Conservation (phyloP, 495 filamentous ascomycete species). For the Penicillium steckii region DNA sequence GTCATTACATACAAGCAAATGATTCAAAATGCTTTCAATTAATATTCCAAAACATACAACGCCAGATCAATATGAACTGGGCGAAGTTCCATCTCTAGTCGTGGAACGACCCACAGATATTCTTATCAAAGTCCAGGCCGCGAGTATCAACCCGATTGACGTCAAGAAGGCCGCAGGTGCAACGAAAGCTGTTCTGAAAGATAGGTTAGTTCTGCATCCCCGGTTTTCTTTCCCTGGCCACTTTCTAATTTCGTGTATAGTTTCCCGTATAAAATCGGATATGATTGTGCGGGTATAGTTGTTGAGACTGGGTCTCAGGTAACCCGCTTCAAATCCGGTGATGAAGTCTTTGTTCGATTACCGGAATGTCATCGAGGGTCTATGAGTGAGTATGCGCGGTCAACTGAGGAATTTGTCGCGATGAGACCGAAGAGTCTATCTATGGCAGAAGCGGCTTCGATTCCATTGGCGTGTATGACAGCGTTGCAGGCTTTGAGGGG, state of each 20-base stretch:
- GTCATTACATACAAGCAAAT: background rate
- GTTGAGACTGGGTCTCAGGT: constrained; percentile 41
- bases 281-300: constrained; percentile 49
- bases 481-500: constrained; percentile 42
- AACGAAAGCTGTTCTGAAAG: constrained; percentile 29
- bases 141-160: constrained; percentile 48
- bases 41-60: constrained; percentile 37
- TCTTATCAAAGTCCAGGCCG: constrained; percentile 51
- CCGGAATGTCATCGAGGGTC: constrained; percentile 29
- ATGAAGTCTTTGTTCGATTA: constrained; percentile 48
- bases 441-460: constrained; percentile 42
- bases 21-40: constrained; percentile 45
- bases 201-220: constrained; percentile 15
- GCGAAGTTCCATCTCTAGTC: constrained; percentile 40
- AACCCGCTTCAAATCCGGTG: constrained; percentile 44
- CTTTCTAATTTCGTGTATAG: constrained; percentile 11
- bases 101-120: constrained; percentile 41
- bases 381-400: constrained; percentile 40
- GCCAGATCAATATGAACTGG: constrained; percentile 42
- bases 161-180: constrained; percentile 42
- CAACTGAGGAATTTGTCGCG: constrained; percentile 32
- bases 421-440: constrained; percentile 36
- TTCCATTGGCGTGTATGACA: constrained; percentile 40
- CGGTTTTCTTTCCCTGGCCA: background rate
- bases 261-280: constrained; percentile 42